phyloP scores from a whole-genome alignment of 2,329 filamentous ascomycete species.

The Leptosphaerulina australis region DNA sequence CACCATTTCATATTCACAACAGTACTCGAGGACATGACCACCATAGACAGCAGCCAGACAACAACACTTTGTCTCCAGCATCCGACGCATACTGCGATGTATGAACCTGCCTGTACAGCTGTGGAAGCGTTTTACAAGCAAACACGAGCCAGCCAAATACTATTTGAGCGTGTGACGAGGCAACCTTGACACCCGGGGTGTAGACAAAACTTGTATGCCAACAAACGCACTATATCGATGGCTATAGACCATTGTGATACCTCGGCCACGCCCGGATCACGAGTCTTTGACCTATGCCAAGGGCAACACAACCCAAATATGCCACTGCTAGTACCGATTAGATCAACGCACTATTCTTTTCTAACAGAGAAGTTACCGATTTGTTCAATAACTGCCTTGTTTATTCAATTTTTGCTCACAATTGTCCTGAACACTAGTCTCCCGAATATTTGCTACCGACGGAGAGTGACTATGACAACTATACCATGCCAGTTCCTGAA shows the following conservation, averaged over 20 bases:
- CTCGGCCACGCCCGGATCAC: neutral
- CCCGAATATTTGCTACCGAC: neutral
- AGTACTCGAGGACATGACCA: conserved; percentile 5
- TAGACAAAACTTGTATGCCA: neutral
- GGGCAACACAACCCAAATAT: neutral
- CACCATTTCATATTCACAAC: conserved; percentile 1
- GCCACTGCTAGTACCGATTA: neutral
- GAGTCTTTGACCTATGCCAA: neutral
- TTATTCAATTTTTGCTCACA: neutral
- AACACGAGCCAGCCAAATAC: too few species aligned
- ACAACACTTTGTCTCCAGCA: neutral
- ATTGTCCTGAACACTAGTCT: neutral
- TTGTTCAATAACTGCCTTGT: neutral
- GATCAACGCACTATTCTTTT: neutral
- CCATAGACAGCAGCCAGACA: neutral
- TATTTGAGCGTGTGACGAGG: too few species aligned
- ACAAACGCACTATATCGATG: neutral
- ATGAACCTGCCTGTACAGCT: neutral
- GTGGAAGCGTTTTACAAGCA: too few species aligned
- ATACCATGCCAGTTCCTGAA: too few species aligned
- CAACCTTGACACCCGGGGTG: too few species aligned
- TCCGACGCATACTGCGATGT: neutral
- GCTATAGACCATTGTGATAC: neutral
- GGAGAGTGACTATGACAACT: neutral
- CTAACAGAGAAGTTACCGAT: neutral